Conservation (phyloP, 1,284 basidiomycete genomes). For the Porphyrellus sp. region DNA sequence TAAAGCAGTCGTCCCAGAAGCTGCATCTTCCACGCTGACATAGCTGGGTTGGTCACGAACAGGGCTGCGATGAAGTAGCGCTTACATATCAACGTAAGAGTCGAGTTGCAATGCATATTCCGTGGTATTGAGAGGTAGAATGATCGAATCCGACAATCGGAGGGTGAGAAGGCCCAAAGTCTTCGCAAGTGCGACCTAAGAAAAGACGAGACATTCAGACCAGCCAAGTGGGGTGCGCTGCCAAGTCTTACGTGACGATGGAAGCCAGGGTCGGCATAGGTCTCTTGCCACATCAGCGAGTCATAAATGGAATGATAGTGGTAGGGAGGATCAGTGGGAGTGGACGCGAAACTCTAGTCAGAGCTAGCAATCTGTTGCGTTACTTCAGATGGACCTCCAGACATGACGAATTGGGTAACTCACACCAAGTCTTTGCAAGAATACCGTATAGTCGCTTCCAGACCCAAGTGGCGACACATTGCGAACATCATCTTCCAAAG, state of each 20-base stretch:
- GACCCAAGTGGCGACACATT: constrained; percentile 45
- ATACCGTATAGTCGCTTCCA: constrained; percentile 80
- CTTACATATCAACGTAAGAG: constrained; percentile 56
- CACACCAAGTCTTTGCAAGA: constrained; percentile 58
- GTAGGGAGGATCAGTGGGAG: constrained; percentile 60
- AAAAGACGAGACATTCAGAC: neutral
- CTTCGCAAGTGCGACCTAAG: constrained; percentile 58
- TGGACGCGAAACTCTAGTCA: constrained; percentile 38
- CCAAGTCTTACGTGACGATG: constrained; percentile 54
- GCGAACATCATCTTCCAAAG: constrained; percentile 21
- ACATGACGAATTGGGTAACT: constrained; percentile 20
- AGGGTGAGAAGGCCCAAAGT: constrained; percentile 62
- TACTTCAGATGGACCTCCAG: neutral
- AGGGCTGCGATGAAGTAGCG: neutral
- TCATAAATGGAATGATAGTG: constrained; percentile 88
- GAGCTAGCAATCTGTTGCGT: constrained; percentile 45
- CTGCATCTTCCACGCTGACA: constrained; percentile 47
- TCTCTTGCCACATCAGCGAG: constrained; percentile 69
- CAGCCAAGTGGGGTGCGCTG: neutral
- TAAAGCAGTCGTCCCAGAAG: constrained; percentile 29
- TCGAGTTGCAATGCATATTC: constrained; percentile 67
- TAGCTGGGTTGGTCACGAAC: constrained; percentile 2
- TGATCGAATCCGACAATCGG: constrained; percentile 57
- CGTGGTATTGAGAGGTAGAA: constrained; percentile 73
- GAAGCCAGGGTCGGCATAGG: constrained; percentile 76